Evolutionary conservation across 2,329 filamentous ascomycete genomes (phyloP), one percentile per base, ranked within the genome.

Genomic region (Exophiala mesophila): DNA sequence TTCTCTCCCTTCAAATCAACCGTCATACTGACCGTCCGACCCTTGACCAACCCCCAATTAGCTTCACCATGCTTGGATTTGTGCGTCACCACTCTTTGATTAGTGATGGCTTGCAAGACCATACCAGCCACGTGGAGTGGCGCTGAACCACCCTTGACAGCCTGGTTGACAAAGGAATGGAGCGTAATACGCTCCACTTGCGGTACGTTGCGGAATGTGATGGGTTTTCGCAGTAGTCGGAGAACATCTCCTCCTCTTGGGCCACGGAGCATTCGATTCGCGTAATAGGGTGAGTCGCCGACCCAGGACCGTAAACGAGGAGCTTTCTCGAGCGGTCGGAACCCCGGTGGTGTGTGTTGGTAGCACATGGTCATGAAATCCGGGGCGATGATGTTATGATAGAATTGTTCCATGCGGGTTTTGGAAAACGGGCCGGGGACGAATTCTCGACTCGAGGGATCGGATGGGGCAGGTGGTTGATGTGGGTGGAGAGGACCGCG

Each of bases 401-500:
- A 96, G 36, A 90, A 96, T 66, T 97, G 87, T 66, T 88, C 82
- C 45, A 96, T 76, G 41, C 92, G 85, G 9, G 90, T 85, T 36
- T 85, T 74, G 60, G 83, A 85, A 73, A 97, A 98, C 2, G 92
- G 92, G 0, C 92, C 92, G 1, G 92, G 89, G 18, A 85, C 74
- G 64, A 92, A 98, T 60, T 88, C 75, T 61, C 92, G 84, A 45
- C 92, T 95, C 19, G 83, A 77, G 1, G 89, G 89, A 58, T 96
- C 86, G 50, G 89, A 92, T 38, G 82, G 77, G 28, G 81, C 76
- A n/a, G 88, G 90, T 45, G 88, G 85, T 69, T 95, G 88, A 59
- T 96, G 81, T 37, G 92, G 92, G 63, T 97, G 89, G 17, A 97
- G 75, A 52, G 89, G 89, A 43, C 92, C 92, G 59, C 90, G 86